Evolutionary conservation across 2,329 filamentous ascomycete genomes (phyloP).

Genomic region (Claviceps humidiphila): DNA sequence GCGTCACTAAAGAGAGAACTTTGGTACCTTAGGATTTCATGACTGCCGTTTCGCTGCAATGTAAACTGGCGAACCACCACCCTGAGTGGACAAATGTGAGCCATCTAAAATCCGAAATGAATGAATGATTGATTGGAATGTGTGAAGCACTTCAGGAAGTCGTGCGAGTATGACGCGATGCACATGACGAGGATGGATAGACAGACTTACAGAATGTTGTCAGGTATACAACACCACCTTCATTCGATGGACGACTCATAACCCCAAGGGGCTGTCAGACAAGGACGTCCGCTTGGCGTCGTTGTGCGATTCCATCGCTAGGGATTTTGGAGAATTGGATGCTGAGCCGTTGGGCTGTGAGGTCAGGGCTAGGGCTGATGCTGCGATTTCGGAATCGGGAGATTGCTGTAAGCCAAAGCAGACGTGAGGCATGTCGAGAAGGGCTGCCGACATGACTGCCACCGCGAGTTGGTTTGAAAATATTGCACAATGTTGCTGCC

Average conservation of each 20-base stretch:
- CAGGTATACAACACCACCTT: conserved; percentile 58
- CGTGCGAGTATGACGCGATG: not conserved
- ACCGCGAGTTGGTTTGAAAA: not conserved
- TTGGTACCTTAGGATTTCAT: conserved; percentile 50
- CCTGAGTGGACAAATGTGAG: conserved; percentile 64
- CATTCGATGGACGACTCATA: conserved; percentile 63
- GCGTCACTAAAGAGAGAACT: not conserved
- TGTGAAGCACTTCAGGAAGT: too few species aligned
- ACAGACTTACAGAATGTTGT: not conserved
- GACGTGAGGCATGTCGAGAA: not conserved
- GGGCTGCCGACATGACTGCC: not conserved
- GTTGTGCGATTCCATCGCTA: conserved; percentile 47
- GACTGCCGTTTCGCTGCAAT: conserved; percentile 56
- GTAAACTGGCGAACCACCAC: conserved; percentile 56
- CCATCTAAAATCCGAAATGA: too few species aligned
- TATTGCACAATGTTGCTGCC: not conserved
- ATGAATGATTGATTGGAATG: too few species aligned
- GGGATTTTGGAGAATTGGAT: conserved; percentile 40
- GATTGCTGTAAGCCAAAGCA: conserved; percentile 41
- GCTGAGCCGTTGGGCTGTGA: conserved; percentile 20
- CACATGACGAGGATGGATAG: not conserved
- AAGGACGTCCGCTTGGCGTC: conserved; percentile 50
- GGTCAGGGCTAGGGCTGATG: conserved; percentile 32
- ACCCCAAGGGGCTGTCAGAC: conserved; percentile 48
- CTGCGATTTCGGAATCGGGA: conserved; percentile 30